Evolutionary conservation across 768 basidiomycete genomes (phyloP).

Genomic region (Tephrocybe sp.): DNA sequence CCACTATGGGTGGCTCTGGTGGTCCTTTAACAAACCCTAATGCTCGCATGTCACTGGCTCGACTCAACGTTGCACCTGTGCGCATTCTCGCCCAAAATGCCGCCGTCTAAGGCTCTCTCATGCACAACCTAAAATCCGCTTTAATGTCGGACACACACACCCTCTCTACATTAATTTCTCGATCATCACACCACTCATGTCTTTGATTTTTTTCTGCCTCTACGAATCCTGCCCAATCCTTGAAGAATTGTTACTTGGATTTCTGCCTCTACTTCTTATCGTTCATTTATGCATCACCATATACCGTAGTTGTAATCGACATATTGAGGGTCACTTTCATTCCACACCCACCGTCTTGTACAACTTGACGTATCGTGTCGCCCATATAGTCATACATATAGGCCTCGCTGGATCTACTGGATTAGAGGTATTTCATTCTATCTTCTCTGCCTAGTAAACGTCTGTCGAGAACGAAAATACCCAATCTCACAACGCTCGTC

Average conservation of each 20-base stretch:
- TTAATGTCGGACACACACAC: conserved; percentile 11
- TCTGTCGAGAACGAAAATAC: no score
- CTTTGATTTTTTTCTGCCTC: not conserved
- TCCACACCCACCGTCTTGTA: conserved; percentile 6
- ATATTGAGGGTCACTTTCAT: conserved; percentile 11
- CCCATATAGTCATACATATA: conserved; percentile 7
- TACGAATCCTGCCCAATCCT: conserved; percentile 3
- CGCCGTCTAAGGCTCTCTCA: conserved; percentile 23
- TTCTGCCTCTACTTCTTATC: conserved; percentile 9
- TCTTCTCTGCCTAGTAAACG: no score
- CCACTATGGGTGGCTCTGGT: conserved; percentile 23
- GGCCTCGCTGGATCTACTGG: conserved; percentile 16
- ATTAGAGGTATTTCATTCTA: not conserved
- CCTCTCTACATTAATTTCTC: conserved; percentile 15
- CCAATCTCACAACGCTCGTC: no score
- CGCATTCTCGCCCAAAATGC: conserved; percentile 46
- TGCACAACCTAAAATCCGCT: conserved; percentile 16
- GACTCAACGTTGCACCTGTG: conserved; percentile 42
- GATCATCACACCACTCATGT: conserved; percentile 4
- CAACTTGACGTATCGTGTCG: conserved; percentile 7
- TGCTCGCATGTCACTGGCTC: conserved; percentile 59
- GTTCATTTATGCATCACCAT: conserved; percentile 14
- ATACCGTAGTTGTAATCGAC: conserved; percentile 3
- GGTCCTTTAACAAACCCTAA: conserved; percentile 57
- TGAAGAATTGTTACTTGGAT: not conserved